Conservation (phyloP, 805 yeast genomes). For the Candida quercuum region DNA sequence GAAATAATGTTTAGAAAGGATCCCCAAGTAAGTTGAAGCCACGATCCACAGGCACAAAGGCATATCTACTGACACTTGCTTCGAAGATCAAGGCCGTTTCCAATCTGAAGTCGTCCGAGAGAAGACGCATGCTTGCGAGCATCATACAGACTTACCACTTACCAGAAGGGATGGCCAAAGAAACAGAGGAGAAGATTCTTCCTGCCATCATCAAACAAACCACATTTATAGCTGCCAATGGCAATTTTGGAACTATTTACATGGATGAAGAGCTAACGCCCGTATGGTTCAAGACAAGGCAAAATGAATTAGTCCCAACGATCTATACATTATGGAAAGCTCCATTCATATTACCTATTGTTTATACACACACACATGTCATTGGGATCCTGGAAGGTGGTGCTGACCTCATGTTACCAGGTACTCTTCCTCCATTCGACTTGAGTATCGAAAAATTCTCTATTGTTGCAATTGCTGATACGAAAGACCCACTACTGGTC, state of each 20-base stretch:
- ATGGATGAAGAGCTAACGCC: slow-evolving; percentile 63
- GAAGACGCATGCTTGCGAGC: slow-evolving; percentile 45
- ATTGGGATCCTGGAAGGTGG: slow-evolving; percentile 68
- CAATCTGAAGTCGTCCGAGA: slow-evolving; percentile 77
- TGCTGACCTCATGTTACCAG: slow-evolving; percentile 78
- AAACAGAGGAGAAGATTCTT: slow-evolving; percentile 16
- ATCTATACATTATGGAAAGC: slow-evolving; percentile 66
- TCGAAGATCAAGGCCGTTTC: slow-evolving; percentile 62
- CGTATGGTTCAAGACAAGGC: slow-evolving; percentile 62
- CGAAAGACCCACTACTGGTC: slow-evolving; percentile 52
- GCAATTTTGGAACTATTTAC: slow-evolving; percentile 56
- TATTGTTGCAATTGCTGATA: slow-evolving; percentile 67
- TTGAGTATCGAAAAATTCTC: slow-evolving; percentile 40
- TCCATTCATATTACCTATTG: slow-evolving; percentile 60
- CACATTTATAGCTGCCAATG: slow-evolving; percentile 48
- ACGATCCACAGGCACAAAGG: neutral
- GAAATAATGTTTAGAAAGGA: slow-evolving; percentile 50
- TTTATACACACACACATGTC: slow-evolving; percentile 70
- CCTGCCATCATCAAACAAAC: slow-evolving; percentile 48
- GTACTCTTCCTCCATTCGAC: slow-evolving; percentile 57
- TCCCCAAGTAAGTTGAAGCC: slow-evolving; percentile 33
- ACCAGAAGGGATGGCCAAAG: slow-evolving; percentile 26
- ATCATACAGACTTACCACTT: slow-evolving; percentile 39
- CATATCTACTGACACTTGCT: slow-evolving; percentile 1
- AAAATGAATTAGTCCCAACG: slow-evolving; percentile 59